Conservation (phyloP, 768 basidiomycete genomes). For the Suillus sp. region DNA sequence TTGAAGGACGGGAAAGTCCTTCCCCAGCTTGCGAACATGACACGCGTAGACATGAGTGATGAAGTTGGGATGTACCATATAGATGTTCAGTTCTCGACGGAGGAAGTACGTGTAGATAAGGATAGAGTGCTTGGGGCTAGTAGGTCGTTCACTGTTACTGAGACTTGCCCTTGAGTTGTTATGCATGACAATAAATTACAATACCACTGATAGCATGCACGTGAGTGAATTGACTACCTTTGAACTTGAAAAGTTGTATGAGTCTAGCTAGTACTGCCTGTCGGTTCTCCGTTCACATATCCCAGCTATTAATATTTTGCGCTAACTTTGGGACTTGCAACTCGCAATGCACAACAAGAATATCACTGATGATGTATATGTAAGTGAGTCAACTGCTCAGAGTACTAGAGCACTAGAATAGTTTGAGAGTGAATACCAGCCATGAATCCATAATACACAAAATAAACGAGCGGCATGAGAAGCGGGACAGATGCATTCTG, state of each 20-base stretch:
- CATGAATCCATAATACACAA: slow-evolving; percentile 15
- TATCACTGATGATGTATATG: slow-evolving; percentile 17
- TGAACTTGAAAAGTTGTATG: not conserved
- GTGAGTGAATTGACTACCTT: not conserved
- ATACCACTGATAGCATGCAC: slow-evolving; percentile 10
- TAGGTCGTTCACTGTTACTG: slow-evolving; percentile 19
- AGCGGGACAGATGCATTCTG: slow-evolving; percentile 2
- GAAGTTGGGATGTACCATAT: slow-evolving; percentile 46
- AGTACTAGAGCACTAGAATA: slow-evolving; percentile 12
- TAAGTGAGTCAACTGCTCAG: slow-evolving; percentile 5
- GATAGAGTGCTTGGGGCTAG: slow-evolving; percentile 33
- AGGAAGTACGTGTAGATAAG: slow-evolving; percentile 56
- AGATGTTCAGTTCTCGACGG: slow-evolving; percentile 52
- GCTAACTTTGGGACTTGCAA: not conserved
- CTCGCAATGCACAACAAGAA: slow-evolving; percentile 4
- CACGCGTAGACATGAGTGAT: slow-evolving; percentile 44
- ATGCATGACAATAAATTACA: not conserved
- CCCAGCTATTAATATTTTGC: not conserved
- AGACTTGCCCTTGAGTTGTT: slow-evolving; percentile 4
- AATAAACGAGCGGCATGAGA: slow-evolving; percentile 14
- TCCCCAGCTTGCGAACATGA: slow-evolving; percentile 51
- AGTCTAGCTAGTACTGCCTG: not conserved
- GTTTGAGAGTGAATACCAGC: slow-evolving; percentile 9
- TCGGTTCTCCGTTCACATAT: not conserved
- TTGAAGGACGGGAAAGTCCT: slow-evolving; percentile 47